Evolutionary conservation across 2,329 filamentous ascomycete genomes (phyloP).

Genomic region (Epichloe festucae): DNA sequence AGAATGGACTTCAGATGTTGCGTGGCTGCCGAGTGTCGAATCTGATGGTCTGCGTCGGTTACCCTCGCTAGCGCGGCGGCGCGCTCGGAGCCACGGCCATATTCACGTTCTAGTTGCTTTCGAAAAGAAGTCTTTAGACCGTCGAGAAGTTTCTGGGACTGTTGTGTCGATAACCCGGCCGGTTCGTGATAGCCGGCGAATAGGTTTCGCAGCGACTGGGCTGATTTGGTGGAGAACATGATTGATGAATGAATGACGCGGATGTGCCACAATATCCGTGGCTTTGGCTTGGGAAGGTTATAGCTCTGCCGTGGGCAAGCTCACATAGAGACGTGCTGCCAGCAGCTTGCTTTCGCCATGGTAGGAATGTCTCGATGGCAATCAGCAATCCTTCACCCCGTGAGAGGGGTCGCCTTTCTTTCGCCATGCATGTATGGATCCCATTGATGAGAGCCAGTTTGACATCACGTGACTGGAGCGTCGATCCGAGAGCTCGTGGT

Average conservation of each 20-base stretch:
- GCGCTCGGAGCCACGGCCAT: constrained; percentile 29
- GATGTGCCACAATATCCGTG: background rate
- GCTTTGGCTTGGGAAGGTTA: background rate
- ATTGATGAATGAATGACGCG: background rate
- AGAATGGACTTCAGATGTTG: constrained; percentile 44
- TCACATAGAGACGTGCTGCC: constrained; percentile 2
- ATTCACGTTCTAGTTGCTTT: constrained; percentile 43
- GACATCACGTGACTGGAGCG: no score
- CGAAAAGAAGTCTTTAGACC: constrained; percentile 45
- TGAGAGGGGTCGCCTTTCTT: no score
- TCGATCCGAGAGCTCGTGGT: no score
- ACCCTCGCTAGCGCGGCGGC: constrained; percentile 8
- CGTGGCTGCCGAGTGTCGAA: constrained; percentile 26
- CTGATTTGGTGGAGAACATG: constrained; percentile 27
- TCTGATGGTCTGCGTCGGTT: constrained; percentile 9
- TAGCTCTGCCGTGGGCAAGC: constrained; percentile 7
- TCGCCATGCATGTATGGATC: no score
- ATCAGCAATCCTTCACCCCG: no score
- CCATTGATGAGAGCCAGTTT: no score
- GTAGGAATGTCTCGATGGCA: background rate
- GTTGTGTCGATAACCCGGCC: constrained; percentile 33
- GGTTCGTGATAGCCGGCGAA: constrained; percentile 37
- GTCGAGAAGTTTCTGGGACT: constrained; percentile 42
- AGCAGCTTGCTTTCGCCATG: background rate
- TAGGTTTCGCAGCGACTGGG: constrained; percentile 24